Base-by-base conservation (phyloP, 2,329 filamentous ascomycete species). In the Xylaria sp. region DNA sequence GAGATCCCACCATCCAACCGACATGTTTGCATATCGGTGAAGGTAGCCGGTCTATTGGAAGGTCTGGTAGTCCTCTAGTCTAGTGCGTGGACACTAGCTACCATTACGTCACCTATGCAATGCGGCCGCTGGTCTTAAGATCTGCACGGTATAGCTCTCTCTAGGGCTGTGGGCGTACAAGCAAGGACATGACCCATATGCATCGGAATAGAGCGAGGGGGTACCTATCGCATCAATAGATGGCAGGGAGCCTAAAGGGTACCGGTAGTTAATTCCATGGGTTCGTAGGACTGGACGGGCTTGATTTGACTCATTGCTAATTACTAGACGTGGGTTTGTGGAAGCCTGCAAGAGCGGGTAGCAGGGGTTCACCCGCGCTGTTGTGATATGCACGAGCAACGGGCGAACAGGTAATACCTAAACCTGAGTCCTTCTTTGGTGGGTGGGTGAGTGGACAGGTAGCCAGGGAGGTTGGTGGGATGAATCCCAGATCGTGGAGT, bases 291-390 rank as follows among this genome's bases (percentile, higher is more conserved):
- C 60, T 48, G 43, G 32, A 67, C 60, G 39, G 61, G 58, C 45
- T 58, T 58, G 53, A 60, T 59, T 65, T 41, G 53, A 66, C 66
- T 60, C 64, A 65, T 52, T 56, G 62, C 52, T 62, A 39, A 23
- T 62, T 61, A 63, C 62, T 57, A 57, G 69, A 65, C 68, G 63
- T 60, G 68, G 65, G 69, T 68, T 68, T 70, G 68, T 72, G 66
- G 60, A 60, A 68, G 67, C 66, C 78, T 81, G 80, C 81, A 83
- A 77, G 79, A 78, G 78, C 80, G 80, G 80, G 79, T 81, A 82
- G 76, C 77, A 79, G 75, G 78, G 77, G 65, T 74, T 74, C 74
- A 75, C 76, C 75, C 76, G 73, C 70, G 71, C 70, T 74, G 72
- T 73, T 68, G 74, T 76, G 72, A 71, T 72, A 75, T 76, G 74